Base-by-base conservation (phyloP, 192 early-diverging fungal species). In the Thoreauomyces humboldtii region DNA sequence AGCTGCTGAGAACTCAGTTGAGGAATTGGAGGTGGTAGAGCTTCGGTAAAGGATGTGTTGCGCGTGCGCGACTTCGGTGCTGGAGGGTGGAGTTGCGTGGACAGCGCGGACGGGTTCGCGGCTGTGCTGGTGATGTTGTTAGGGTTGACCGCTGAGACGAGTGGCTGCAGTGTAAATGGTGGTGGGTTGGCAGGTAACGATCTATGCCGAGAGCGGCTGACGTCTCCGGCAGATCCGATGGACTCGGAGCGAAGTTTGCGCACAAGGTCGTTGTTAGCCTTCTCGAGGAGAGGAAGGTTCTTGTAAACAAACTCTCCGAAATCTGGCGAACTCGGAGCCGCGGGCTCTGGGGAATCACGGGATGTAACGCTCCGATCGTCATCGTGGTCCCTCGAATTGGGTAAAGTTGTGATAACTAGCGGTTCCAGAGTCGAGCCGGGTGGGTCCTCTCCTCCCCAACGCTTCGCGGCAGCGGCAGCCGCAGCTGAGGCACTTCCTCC, bases 281-380 rank as follows among this genome's bases (percentile, higher is more conserved):
- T 90, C 58, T 93, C 95, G 0, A 98, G 79, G 19, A 86, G 77
- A 1, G 87, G 88, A 41, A 98, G 59, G 70, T 98, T 98, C 54
- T 94, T 95, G 79, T 89, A 96, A 6, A 85, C 87, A 73, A 94
- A 93, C 11, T 91, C 86, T 25, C 95, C 95, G 81, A 98, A 98
- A 63, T 93, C 77, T 7, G 76, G 53, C 6, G 56, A 57, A 6
- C 3, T 14, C 15, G 3, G 7, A 6, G 21, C 55, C 4, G 34
- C 55, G 9, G 9, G 11, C 41, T 42, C n/a, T 7, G n/a, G 47
- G n/a, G 47, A 17, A 42, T 42, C 41, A 42, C 11, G 41, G 11
- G 41, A 42, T 42, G 11, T n/a, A n/a, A n/a, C n/a, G n/a, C n/a
- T n/a, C n/a, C n/a, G n/a, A n/a, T n/a, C n/a, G n/a, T n/a, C n/a